Evolutionary conservation across 371 early-diverging fungal species (phyloP).

Genomic region (Modicella reniformis): DNA sequence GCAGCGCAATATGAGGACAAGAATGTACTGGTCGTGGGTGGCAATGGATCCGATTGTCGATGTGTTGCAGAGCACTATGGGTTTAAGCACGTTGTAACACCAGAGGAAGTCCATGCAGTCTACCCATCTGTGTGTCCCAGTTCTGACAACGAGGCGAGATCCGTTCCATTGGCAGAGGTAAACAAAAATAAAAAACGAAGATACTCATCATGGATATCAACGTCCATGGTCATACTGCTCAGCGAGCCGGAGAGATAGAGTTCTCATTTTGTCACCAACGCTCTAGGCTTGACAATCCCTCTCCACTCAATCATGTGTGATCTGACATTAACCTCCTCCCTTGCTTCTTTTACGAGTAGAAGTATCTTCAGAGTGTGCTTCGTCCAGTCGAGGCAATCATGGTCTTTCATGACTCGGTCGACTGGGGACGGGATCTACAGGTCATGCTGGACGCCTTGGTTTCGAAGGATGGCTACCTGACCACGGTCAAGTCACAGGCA

Average conservation of each 20-base stretch:
- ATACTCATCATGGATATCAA: too few species aligned
- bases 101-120: slow-evolving; percentile 80
- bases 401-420: slow-evolving; percentile 87
- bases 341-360: slow-evolving; percentile 14
- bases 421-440: slow-evolving; percentile 90
- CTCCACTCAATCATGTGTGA: too few species aligned
- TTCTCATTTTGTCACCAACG: too few species aligned
- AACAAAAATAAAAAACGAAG: too few species aligned
- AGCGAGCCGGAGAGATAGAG: too few species aligned
- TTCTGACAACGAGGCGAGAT: slow-evolving; percentile 46
- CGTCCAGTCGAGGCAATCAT: slow-evolving; percentile 77
- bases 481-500: slow-evolving; percentile 56
- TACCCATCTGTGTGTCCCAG: slow-evolving; percentile 81
- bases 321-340: neutral
- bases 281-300: too few species aligned
- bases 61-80: slow-evolving; percentile 80
- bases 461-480: slow-evolving; percentile 71
- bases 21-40: slow-evolving; percentile 80
- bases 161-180: slow-evolving; percentile 50
- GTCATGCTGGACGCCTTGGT: slow-evolving; percentile 80
- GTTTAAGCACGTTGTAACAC: slow-evolving; percentile 78
- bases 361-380: slow-evolving; percentile 60
- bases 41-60: slow-evolving; percentile 67
- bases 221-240: too few species aligned
- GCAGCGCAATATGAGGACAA: slow-evolving; percentile 65